These are phyloP conservation scores for Fraxinus xanthoxyloides DNA, from an alignment of 305 asterid species.

Conservation along the genomic window DNA sequence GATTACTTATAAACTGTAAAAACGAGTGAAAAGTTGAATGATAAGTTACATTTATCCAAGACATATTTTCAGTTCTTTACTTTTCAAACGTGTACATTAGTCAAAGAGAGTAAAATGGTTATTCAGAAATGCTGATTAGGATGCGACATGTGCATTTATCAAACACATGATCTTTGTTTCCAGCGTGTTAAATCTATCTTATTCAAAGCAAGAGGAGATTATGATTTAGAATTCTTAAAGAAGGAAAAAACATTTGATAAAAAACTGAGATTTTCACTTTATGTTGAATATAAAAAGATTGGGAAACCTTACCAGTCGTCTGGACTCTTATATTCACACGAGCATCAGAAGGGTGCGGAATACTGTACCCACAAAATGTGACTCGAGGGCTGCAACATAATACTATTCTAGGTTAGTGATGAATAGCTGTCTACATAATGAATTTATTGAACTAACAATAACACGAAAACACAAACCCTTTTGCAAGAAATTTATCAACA, in stretches of 20 bases:
- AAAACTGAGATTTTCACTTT: neutral
- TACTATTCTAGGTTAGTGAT: constrained; percentile 15
- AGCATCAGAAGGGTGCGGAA: constrained; percentile 91
- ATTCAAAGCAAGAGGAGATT: neutral
- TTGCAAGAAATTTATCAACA: neutral
- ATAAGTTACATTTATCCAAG: neutral
- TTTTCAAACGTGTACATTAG: neutral
- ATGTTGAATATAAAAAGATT: neutral
- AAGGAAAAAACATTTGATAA: neutral
- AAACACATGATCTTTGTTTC: neutral
- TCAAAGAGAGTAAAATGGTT: neutral
- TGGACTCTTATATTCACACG: constrained; percentile 82
- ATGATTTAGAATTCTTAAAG: neutral
- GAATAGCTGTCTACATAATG: neutral
- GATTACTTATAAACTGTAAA: neutral
- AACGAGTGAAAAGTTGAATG: neutral
- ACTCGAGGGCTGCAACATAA: constrained; percentile 71
- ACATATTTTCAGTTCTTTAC: neutral
- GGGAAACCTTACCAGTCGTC: constrained; percentile 63
- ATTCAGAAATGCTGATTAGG: neutral
- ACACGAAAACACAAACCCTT: neutral
- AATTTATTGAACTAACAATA: neutral
- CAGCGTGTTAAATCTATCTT: neutral
- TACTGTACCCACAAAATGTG: constrained; percentile 77
- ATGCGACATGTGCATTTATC: neutral